Conservation (phyloP, 306 rosid genomes). For the Adenanthera pavonina region DNA sequence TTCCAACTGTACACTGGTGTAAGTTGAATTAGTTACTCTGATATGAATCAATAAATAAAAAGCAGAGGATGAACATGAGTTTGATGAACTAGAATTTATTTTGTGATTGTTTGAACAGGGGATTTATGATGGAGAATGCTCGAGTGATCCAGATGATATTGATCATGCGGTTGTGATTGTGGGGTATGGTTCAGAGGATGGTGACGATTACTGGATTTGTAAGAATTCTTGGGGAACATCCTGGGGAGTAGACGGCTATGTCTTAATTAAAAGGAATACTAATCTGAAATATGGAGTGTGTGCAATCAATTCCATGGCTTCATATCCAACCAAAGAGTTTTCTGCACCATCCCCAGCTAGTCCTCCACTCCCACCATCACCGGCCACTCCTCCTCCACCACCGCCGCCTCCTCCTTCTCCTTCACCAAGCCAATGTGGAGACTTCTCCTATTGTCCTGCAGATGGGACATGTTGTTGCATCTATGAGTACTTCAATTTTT, state of each 20-base stretch:
- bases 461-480: slow-evolving; percentile 80
- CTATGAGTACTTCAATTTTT: slow-evolving; percentile 38
- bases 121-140: slow-evolving; percentile 80
- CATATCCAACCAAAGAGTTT: slow-evolving; percentile 76
- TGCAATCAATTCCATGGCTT: slow-evolving; percentile 75
- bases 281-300: slow-evolving; percentile 66
- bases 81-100: background rate
- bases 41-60: background rate
- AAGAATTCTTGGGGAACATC: slow-evolving; percentile 87
- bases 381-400: slow-evolving; percentile 31
- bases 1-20: slow-evolving; percentile 78
- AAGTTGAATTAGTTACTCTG: slow-evolving; percentile 37
- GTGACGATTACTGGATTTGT: slow-evolving; percentile 81
- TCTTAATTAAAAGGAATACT: slow-evolving; percentile 69
- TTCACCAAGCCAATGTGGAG: slow-evolving; percentile 74
- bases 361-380: slow-evolving; percentile 57
- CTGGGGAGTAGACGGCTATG: slow-evolving; percentile 78
- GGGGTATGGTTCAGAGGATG: slow-evolving; percentile 75
- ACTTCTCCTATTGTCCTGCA: slow-evolving; percentile 60
- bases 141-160: slow-evolving; percentile 66
- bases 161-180: slow-evolving; percentile 78
- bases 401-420: slow-evolving; percentile 72
- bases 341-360: slow-evolving; percentile 64
- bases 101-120: slow-evolving; percentile 55
- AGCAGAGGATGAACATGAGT: background rate